phyloP scores from a whole-genome alignment of 371 early-diverging fungal species.

The Mortierella sp. region DNA sequence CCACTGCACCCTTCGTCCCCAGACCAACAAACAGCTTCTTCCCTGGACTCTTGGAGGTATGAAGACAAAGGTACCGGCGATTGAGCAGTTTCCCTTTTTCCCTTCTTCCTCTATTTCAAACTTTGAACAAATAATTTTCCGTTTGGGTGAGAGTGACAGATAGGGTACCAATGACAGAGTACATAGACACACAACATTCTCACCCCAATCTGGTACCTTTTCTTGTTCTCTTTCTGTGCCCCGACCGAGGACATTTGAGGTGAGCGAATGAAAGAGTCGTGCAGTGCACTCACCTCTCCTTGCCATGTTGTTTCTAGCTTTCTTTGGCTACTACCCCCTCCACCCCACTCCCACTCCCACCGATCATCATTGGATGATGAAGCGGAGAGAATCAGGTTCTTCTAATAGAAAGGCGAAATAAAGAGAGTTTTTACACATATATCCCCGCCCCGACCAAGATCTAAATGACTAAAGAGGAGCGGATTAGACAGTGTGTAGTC shows the following conservation, averaged over 20 bases:
- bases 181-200: not conserved
- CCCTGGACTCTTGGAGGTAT: not conserved
- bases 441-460: not conserved
- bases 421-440: not conserved
- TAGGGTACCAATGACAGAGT: not conserved
- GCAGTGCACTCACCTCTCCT: not conserved
- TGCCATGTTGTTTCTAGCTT: not conserved
- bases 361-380: not conserved
- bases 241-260: not conserved
- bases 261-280: not conserved
- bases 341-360: not conserved
- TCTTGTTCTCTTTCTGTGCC: not conserved
- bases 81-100: not conserved
- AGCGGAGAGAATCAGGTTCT: not conserved
- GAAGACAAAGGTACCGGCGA: not conserved
- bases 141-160: not conserved
- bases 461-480: not conserved
- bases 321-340: not conserved
- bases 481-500: not conserved
- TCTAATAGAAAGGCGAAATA: not conserved
- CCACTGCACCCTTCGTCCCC: too few relatives aligned
- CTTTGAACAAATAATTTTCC: constrained; percentile 10
- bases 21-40: too few relatives aligned
- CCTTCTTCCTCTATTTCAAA: not conserved
- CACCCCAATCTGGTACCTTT: not conserved